phyloP scores from a whole-genome alignment of 495 filamentous ascomycete genomes.

The Tuber brumale region DNA sequence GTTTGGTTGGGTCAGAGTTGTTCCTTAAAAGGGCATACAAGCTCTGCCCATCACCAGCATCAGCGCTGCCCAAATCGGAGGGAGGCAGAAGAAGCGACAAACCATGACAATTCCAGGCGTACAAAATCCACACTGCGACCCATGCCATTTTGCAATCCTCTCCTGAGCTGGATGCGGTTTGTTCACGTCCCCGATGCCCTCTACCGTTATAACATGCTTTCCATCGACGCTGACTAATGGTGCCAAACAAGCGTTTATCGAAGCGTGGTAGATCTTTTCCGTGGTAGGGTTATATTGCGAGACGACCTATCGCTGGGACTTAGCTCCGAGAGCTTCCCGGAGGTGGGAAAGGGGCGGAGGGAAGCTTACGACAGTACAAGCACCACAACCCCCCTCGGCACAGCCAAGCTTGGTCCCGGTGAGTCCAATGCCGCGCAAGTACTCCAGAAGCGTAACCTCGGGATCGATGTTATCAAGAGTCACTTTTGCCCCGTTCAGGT shows the following conservation, averaged over 20 bases:
- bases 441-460: slow-evolving; percentile 87
- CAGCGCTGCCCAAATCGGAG: not conserved
- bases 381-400: slow-evolving; percentile 92
- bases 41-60: slow-evolving; percentile 46
- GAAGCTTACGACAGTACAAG: slow-evolving; percentile 76
- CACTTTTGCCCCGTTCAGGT: slow-evolving; percentile 91
- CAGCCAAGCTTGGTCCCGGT: slow-evolving; percentile 74
- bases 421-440: slow-evolving; percentile 79
- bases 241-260: slow-evolving; percentile 89
- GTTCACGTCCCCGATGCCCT: slow-evolving; percentile 89
- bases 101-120: slow-evolving; percentile 97
- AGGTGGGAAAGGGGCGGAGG: not conserved
- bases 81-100: not conserved
- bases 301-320: slow-evolving; percentile 54
- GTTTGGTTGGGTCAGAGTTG: slow-evolving; percentile 58
- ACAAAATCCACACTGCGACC: slow-evolving; percentile 74
- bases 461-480: slow-evolving; percentile 72
- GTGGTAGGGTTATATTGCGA: slow-evolving; percentile 90
- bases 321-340: not conserved
- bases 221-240: slow-evolving; percentile 89
- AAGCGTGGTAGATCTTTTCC: slow-evolving; percentile 81
- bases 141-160: slow-evolving; percentile 69
- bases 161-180: slow-evolving; percentile 87
- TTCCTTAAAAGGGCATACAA: slow-evolving; percentile 78
- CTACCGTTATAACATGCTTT: slow-evolving; percentile 96